These are phyloP conservation scores for Coemansia sp. DNA, from an alignment of 192 early-diverging fungal genomes.

Conservation along the genomic window DNA sequence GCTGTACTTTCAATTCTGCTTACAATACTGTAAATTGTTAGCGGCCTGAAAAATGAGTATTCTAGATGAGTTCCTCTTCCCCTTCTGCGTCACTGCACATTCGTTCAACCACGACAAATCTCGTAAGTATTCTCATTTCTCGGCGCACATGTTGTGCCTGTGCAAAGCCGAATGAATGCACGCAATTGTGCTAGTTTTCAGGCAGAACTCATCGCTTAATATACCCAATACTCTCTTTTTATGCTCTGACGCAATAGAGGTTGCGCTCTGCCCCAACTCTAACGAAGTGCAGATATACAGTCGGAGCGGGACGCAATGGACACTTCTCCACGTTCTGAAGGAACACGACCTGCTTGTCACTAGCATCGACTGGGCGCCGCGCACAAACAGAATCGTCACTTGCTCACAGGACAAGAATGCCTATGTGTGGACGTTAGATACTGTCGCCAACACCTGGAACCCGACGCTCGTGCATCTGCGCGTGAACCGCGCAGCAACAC, in stretches of 20 bases:
- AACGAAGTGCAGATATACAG: constrained; percentile 90
- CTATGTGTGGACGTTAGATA: constrained; percentile 92
- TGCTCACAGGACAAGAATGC: constrained; percentile 99
- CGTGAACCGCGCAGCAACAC: constrained; percentile 95
- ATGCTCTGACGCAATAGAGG: constrained; percentile 59
- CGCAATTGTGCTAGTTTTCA: neutral
- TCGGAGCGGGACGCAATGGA: constrained; percentile 63
- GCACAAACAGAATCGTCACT: constrained; percentile 92
- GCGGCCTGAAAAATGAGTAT: constrained; percentile 32
- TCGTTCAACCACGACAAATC: constrained; percentile 88
- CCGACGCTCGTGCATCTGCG: constrained; percentile 90
- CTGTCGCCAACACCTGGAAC: constrained; percentile 66
- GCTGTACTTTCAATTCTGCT: constrained; percentile 1
- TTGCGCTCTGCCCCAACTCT: constrained; percentile 87
- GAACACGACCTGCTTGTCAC: constrained; percentile 98
- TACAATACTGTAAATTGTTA: neutral
- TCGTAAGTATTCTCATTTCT: constrained; percentile 57
- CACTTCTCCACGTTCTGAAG: constrained; percentile 64
- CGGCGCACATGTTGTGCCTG: neutral
- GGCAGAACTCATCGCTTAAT: neutral
- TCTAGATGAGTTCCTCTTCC: constrained; percentile 52
- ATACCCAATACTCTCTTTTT: neutral
- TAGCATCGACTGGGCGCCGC: constrained; percentile 92
- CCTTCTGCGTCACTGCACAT: constrained; percentile 81
- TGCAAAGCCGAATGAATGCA: neutral